Evolutionary conservation across 73 alveolate species (phyloP), one percentile per base, ranked within the genome.

Genomic region (Paraurostyla sp.): DNA sequence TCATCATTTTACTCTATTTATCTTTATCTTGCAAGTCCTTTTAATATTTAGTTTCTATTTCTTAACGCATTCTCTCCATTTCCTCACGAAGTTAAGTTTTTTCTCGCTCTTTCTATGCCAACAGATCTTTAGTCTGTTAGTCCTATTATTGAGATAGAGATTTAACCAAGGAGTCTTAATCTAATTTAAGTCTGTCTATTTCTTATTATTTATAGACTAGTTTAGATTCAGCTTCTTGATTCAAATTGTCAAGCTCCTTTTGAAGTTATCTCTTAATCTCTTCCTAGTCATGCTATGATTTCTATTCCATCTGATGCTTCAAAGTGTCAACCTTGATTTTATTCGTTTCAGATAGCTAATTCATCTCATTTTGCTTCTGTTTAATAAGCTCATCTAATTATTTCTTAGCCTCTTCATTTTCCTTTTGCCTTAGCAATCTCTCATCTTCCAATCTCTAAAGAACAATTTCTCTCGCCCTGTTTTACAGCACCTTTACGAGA

Each of bases 101-200:
- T 71, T 73, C 87, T 73, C 71, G 30, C 41, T 73, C 89, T 33
- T 76, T 76, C 35, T 76, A 38, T 38, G 7, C 35, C 16, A 51
- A 27, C 50, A 65, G 58, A 30, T 65, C 82, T 65, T 65, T 3
- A 38, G 82, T 65, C 25, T 65, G 23, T 22, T 65, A 18, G 42
- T 65, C 82, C 41, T 65, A 38, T 38, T 65, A 7, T 38, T 65
- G 60, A 40, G 60, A 38, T 20, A 65, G 58, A 16, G 82, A 65
- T 38, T 40, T 65, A 9, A 65, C 82, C 9, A 65, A 30, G 4
- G 35, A 56, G 0, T 32, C 56, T 38, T 65, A 65, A 15, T 65
- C 82, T 1, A 38, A 0, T 58, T 65, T 35, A 25, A 65, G 46
- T 40, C 58, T 65, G 16, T 65, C 82, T 6, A 65, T 65, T 23